phyloP scores from a whole-genome alignment of 345 rosid genomes.

The Pistacia integerrima region DNA sequence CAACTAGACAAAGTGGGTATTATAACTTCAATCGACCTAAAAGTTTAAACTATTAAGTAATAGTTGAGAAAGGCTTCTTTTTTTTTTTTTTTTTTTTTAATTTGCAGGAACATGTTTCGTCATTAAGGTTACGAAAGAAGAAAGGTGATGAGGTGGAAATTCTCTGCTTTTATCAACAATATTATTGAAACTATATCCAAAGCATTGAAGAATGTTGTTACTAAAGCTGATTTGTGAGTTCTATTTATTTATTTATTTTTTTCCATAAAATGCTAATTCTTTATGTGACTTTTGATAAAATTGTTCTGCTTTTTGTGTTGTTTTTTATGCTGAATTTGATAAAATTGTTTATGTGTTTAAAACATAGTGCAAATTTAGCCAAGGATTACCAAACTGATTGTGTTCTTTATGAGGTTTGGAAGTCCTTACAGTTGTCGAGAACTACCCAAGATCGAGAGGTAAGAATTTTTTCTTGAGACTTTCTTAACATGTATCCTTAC shows the following conservation, averaged over 20 bases:
- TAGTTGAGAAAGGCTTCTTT: neutral
- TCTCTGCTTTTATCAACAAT: constrained; percentile 86
- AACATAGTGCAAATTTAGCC: constrained; percentile 87
- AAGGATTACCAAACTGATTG: constrained; percentile 99
- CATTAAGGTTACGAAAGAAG: constrained; percentile 67
- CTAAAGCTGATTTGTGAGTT: constrained; percentile 88
- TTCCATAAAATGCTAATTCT: neutral
- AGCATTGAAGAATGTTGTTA: constrained; percentile 85
- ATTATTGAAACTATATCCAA: constrained; percentile 78
- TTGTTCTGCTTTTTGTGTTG: neutral
- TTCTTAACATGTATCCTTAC: too few species aligned
- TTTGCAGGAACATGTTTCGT: constrained; percentile 75
- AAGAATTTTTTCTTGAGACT: too few species aligned
- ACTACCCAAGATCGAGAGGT: too few species aligned
- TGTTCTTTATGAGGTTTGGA: constrained; percentile 98
- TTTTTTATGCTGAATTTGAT: neutral
- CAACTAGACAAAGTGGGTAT: too few species aligned
- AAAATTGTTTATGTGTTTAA: constrained; percentile 6
- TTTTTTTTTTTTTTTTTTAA: constrained; percentile 12
- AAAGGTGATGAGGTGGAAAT: constrained; percentile 90
- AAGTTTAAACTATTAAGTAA: too few species aligned
- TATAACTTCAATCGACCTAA: too few species aligned
- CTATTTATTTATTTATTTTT: neutral
- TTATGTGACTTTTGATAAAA: neutral
- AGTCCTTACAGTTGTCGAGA: neutral